Percentiles rank a stretch among this genome's conserved stretches.
Evolutionary conservation across 805 yeast genomes (phyloP).

Genomic region (Spathaspora girioi): DNA sequence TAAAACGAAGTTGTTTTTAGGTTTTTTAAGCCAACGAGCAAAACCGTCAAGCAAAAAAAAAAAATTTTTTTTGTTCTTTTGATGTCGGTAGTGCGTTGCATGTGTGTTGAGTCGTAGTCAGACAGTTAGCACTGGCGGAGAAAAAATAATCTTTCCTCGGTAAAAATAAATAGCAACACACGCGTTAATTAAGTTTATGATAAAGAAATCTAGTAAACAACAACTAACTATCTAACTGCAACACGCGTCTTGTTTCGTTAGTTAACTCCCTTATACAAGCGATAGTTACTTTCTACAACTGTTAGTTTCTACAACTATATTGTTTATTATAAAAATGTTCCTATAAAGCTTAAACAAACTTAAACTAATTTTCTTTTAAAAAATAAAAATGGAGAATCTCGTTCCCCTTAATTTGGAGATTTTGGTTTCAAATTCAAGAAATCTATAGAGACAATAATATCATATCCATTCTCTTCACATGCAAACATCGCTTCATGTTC

Average conservation of each 20-base stretch:
- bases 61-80: background rate
- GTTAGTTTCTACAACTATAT: background rate
- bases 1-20: background rate
- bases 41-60: background rate
- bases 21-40: background rate
- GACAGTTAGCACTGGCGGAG: too few species aligned
- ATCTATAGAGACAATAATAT: conserved; percentile 87
- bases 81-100: background rate
- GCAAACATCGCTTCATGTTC: conserved; percentile 93
- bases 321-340: background rate
- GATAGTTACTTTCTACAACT: background rate
- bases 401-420: background rate
- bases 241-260: background rate
- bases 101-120: background rate
- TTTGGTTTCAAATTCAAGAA: conserved; percentile 66
- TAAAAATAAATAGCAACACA: too few species aligned
- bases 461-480: conserved; percentile 86
- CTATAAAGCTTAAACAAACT: background rate
- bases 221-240: too few species aligned
- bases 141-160: background rate
- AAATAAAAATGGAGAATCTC: too few species aligned
- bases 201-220: too few species aligned
- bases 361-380: background rate
- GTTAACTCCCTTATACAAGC: too few species aligned
- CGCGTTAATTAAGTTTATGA: too few species aligned